phyloP scores from a whole-genome alignment of 306 rosid genomes.

The Casuarina equisetifolia region DNA sequence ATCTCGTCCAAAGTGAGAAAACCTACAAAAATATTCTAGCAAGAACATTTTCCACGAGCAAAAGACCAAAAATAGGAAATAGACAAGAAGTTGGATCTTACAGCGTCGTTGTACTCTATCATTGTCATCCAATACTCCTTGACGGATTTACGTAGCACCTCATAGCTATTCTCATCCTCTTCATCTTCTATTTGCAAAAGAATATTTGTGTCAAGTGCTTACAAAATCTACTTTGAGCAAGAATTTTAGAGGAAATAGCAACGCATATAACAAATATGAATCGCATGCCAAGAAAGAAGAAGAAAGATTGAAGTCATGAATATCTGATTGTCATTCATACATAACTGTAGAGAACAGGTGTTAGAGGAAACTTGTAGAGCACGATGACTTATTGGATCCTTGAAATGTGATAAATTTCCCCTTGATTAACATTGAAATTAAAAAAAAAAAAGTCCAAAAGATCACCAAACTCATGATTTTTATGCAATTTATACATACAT shows the following conservation, averaged over 20 bases:
- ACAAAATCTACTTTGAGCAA: conserved; percentile 11
- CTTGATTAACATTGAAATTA: background rate
- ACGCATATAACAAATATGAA: background rate
- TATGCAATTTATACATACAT: no score
- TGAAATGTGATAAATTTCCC: background rate
- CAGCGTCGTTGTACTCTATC: conserved; percentile 43
- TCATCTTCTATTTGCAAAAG: conserved; percentile 20
- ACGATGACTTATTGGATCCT: background rate
- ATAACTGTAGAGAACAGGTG: background rate
- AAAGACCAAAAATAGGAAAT: conserved; percentile 5
- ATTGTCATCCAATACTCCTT: conserved; percentile 43
- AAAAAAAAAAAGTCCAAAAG: no score
- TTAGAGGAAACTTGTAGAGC: background rate
- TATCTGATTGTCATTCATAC: background rate
- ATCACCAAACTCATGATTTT: no score
- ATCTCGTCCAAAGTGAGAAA: background rate
- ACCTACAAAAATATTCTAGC: background rate
- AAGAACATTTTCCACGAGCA: conserved; percentile 2
- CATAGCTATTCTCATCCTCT: conserved; percentile 36
- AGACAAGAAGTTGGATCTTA: conserved; percentile 23
- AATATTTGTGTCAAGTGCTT: background rate
- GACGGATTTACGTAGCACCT: conserved; percentile 33
- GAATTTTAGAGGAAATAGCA: background rate
- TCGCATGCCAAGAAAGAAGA: background rate
- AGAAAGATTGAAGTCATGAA: background rate